These are phyloP conservation scores for Apiospora rasikravindrae DNA, from an alignment of 2,329 filamentous ascomycete species.

Conservation along the genomic window DNA sequence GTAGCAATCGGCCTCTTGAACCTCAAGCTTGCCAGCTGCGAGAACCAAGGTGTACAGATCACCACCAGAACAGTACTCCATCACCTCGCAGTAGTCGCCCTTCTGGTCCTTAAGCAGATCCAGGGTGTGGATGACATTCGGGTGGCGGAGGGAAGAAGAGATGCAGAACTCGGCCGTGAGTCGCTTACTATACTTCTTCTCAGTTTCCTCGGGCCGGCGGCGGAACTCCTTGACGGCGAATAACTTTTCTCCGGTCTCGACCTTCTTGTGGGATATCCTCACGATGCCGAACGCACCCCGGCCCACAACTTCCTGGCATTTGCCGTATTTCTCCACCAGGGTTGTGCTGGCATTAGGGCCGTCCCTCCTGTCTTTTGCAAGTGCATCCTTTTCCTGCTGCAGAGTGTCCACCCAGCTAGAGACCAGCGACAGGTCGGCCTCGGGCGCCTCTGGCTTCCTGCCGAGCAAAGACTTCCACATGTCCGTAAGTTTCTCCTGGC, in stretches of 20 bases:
- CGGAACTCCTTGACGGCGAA: slow-evolving; percentile 99
- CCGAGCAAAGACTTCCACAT: slow-evolving; percentile 88
- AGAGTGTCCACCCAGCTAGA: slow-evolving; percentile 96
- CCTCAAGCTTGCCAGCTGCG: slow-evolving; percentile 88
- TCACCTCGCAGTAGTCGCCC: slow-evolving; percentile 97
- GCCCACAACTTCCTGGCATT: slow-evolving; percentile 96
- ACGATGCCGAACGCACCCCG: slow-evolving; percentile 97
- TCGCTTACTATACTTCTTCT: slow-evolving; percentile 97
- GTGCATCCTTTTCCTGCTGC: slow-evolving; percentile 81
- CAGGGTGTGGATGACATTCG: slow-evolving; percentile 97
- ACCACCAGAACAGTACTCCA: slow-evolving; percentile 98
- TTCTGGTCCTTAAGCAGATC: slow-evolving; percentile 95
- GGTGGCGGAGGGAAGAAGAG: slow-evolving; percentile 92
- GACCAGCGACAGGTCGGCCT: slow-evolving; percentile 88
- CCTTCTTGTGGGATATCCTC: slow-evolving; percentile 93
- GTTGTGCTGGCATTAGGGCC: slow-evolving; percentile 77
- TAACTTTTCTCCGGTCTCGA: slow-evolving; percentile 87
- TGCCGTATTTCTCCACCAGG: slow-evolving; percentile 95
- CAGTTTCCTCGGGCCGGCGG: slow-evolving; percentile 88
- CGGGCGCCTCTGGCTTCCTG: slow-evolving; percentile 75
- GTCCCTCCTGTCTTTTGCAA: slow-evolving; percentile 77
- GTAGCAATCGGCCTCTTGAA: slow-evolving; percentile 93
- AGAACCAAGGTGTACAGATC: slow-evolving; percentile 94
- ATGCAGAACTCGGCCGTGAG: slow-evolving; percentile 98
- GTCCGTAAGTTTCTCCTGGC: slow-evolving; percentile 93